Percentiles rank a stretch among this genome's conserved stretches.
phyloP scores from a whole-genome alignment of 2,329 filamentous ascomycete species.

The Lanzia echinophila region DNA sequence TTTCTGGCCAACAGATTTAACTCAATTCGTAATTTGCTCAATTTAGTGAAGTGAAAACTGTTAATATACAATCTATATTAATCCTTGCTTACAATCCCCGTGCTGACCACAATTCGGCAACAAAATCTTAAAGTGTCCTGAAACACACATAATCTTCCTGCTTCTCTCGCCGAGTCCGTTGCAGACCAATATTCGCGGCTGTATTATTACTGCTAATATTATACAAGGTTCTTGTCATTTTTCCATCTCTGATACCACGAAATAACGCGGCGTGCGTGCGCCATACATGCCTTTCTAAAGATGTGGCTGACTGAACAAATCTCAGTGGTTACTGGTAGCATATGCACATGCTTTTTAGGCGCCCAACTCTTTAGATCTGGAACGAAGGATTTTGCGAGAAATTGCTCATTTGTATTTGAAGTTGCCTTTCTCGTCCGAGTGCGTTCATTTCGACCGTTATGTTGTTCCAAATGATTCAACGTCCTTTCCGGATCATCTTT shows the following conservation, averaged over 20 bases:
- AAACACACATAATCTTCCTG: neutral
- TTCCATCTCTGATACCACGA: neutral
- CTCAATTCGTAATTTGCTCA: conserved; percentile 1
- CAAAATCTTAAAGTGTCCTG: neutral
- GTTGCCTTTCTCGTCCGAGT: neutral
- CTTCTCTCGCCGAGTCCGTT: neutral
- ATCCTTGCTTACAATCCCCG: conserved; percentile 2
- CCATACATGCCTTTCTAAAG: neutral
- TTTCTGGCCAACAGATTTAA: neutral
- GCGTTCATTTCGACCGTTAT: neutral
- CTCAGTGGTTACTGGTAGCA: neutral
- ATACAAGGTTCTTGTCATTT: neutral
- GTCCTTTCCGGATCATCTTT: neutral
- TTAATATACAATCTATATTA: conserved; percentile 3
- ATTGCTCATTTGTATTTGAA: conserved; percentile 8
- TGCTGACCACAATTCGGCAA: conserved; percentile 5
- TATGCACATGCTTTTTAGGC: conserved; percentile 1
- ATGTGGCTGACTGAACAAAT: conserved; percentile 8
- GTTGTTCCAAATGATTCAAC: neutral
- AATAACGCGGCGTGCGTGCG: neutral
- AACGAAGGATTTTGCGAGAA: conserved; percentile 1
- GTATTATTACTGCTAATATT: neutral
- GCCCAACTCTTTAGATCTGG: neutral
- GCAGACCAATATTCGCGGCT: neutral
- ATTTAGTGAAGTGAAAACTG: neutral